Evolutionary conservation across 306 rosid genomes (phyloP).

Genomic region (Rosa chinensis): DNA sequence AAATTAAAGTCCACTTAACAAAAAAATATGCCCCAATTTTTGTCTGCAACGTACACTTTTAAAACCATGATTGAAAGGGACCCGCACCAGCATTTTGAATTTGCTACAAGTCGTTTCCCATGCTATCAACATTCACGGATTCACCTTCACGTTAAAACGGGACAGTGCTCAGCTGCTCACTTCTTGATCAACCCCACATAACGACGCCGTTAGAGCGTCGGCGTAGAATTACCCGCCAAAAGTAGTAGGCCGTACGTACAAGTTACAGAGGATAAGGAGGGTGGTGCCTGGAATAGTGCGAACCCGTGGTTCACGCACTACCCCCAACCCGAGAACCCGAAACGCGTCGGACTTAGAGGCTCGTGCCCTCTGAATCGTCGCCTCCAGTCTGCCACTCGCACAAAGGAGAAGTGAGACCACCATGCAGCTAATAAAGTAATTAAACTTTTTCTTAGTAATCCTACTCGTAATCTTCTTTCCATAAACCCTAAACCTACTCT

Average conservation of each 20-base stretch:
- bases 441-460: background rate
- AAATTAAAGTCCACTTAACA: background rate
- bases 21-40: background rate
- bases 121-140: background rate
- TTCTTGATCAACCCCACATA: background rate
- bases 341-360: constrained; percentile 4
- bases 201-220: background rate
- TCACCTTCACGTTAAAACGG: background rate
- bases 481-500: background rate
- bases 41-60: background rate
- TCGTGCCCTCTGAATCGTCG: constrained; percentile 2
- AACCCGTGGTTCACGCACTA: constrained; percentile 5
- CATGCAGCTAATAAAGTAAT: background rate
- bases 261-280: no score
- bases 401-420: background rate
- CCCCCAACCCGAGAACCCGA: background rate
- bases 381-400: background rate
- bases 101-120: background rate
- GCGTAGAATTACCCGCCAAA: background rate
- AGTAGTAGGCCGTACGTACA: background rate
- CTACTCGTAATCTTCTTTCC: background rate
- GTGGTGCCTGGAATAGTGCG: background rate
- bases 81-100: background rate
- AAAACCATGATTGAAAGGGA: background rate
- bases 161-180: background rate